Base-by-base conservation (phyloP, 495 filamentous ascomycete species). In the Aspergillus conjunctus region DNA sequence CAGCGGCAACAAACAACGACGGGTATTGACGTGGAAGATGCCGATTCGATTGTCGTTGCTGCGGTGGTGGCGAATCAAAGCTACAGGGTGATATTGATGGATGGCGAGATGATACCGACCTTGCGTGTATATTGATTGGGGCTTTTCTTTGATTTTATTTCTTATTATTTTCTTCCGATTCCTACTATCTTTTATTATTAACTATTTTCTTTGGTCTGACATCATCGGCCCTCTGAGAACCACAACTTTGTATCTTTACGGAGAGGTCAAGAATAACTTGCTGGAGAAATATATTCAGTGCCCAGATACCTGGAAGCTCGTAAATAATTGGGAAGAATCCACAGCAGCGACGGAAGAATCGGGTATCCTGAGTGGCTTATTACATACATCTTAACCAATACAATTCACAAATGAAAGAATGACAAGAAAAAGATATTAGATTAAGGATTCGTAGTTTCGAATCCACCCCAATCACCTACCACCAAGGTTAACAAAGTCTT, bases 361-460 rank as follows among this genome's bases (percentile, higher is more conserved):
- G 58, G 73, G 73, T 77, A 78, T 77, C 73, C 73, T 75, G 76
- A 69, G 64, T 60, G 62, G 68, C 67, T 66, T 74, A 74, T 73
- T 73, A 71, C 68, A 78, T 77, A 75, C 68, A 74, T 61, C 66
- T 59, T 66, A 69, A 63, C 57, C 59, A 68, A 66, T 68, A 71
- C 66, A 67, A 52, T 33, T 26, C 54, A 62, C 54, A 65, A 65
- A 65, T 39, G 53, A 60, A 65, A 58, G 54, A 64, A 39, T 59
- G 17, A 12, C 60, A 55, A 59, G 59, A 68, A 66, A 59, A 67
- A 67, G 6, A 48, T 21, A 48, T 20, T 17, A 48, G 7, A 21
- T 48, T 48, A 58, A 55, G 61, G 65, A 68, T 60, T 57, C 33
- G 60, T 68, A 46, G 33, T 12, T 22, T 21, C 44, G 3, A 41